phyloP scores from a whole-genome alignment of 305 asterid species.

The Andrographis paniculata region DNA sequence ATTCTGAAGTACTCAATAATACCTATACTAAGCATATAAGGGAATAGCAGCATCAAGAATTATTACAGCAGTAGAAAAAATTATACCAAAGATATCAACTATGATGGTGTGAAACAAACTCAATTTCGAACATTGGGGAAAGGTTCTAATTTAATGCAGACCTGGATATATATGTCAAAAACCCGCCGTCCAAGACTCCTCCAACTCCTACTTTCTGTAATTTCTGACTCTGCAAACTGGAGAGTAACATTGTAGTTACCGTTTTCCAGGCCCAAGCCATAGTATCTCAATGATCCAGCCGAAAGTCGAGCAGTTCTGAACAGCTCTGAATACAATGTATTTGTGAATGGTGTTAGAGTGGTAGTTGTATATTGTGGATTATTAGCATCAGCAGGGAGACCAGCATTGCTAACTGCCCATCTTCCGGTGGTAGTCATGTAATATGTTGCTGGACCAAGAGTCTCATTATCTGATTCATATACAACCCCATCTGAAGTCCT shows the following conservation, averaged over 20 bases:
- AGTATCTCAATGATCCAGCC: slow-evolving; percentile 74
- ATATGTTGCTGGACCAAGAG: slow-evolving; percentile 68
- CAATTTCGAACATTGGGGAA: not conserved
- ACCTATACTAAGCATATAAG: too few relatives aligned
- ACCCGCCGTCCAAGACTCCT: slow-evolving; percentile 58
- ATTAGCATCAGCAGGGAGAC: slow-evolving; percentile 35
- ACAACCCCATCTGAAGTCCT: not conserved
- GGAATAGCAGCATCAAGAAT: too few relatives aligned
- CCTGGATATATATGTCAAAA: slow-evolving; percentile 68
- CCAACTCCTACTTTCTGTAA: slow-evolving; percentile 21
- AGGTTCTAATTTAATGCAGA: not conserved
- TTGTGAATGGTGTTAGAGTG: slow-evolving; percentile 26
- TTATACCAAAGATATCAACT: too few relatives aligned
- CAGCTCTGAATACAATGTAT: slow-evolving; percentile 49
- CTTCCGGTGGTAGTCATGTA: slow-evolving; percentile 31
- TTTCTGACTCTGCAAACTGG: slow-evolving; percentile 24
- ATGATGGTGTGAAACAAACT: too few relatives aligned
- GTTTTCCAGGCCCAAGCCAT: slow-evolving; percentile 64
- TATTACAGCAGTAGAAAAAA: too few relatives aligned
- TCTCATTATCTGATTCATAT: slow-evolving; percentile 41
- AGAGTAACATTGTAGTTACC: slow-evolving; percentile 63
- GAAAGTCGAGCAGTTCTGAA: slow-evolving; percentile 58
- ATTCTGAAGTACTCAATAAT: too few relatives aligned
- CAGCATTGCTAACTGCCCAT: slow-evolving; percentile 81
- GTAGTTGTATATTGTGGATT: slow-evolving; percentile 24